Conservation (phyloP, 2,329 filamentous ascomycete genomes). For the Colletotrichum euphorbiae region DNA sequence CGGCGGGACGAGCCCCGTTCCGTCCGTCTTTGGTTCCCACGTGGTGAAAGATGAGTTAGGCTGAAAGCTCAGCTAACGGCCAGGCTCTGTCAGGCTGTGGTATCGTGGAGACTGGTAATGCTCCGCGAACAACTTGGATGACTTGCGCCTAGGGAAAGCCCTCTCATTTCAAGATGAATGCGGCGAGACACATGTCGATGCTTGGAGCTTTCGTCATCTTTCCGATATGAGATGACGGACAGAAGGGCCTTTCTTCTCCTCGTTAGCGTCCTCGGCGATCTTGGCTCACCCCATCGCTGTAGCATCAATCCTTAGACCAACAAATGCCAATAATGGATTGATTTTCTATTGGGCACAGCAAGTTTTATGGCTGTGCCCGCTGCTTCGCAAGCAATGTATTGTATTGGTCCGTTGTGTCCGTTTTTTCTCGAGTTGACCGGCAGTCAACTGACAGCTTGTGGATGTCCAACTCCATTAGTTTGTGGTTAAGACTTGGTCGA, state of each 20-base stretch:
- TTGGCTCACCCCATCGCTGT: slow-evolving; percentile 13
- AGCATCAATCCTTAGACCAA: slow-evolving; percentile 27
- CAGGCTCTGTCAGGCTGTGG: neutral
- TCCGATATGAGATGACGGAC: neutral
- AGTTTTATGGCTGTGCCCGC: neutral
- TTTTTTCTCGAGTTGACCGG: neutral
- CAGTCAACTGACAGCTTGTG: slow-evolving; percentile 28
- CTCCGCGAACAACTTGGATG: too few species aligned
- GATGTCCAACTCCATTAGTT: neutral
- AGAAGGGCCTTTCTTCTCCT: neutral
- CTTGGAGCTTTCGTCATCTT: too few species aligned
- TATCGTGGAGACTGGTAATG: neutral
- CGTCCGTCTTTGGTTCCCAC: slow-evolving; percentile 31
- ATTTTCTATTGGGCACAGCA: neutral
- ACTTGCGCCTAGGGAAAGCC: too few species aligned
- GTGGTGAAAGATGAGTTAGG: slow-evolving; percentile 5
- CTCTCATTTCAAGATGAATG: neutral
- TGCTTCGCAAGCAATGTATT: neutral
- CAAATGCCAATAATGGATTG: neutral
- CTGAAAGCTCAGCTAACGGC: slow-evolving; percentile 1
- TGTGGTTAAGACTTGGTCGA: too few species aligned
- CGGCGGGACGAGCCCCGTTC: slow-evolving; percentile 20
- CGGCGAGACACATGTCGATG: neutral
- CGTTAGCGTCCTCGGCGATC: neutral
- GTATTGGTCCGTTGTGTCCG: neutral